These are phyloP conservation scores for Sodiomyces alkalinus DNA, from an alignment of 2,329 filamentous ascomycete species.

Conservation along the genomic window DNA sequence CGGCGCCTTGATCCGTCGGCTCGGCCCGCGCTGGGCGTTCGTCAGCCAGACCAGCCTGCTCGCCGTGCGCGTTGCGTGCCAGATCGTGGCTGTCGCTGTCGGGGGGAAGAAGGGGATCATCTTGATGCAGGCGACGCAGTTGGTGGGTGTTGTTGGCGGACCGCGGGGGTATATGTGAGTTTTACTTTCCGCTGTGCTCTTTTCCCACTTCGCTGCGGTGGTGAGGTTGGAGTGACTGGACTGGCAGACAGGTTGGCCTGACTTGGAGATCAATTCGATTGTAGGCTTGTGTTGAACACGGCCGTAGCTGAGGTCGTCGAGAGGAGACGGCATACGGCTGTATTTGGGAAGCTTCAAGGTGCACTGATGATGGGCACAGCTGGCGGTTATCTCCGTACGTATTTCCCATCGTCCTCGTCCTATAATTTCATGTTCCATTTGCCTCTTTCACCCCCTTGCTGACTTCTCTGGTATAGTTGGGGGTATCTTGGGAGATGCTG, in stretches of 20 bases:
- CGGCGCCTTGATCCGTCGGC: slow-evolving; percentile 49
- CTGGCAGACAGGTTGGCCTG: too few species aligned
- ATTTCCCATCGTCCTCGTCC: too few species aligned
- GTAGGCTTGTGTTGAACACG: slow-evolving; percentile 47
- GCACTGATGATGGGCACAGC: slow-evolving; percentile 52
- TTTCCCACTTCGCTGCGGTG: too few species aligned
- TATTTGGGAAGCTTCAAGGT: slow-evolving; percentile 51
- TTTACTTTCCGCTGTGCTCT: too few species aligned
- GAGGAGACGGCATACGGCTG: slow-evolving; percentile 42
- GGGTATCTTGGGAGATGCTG: slow-evolving; percentile 46
- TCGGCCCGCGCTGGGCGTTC: slow-evolving; percentile 48
- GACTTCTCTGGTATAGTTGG: too few species aligned
- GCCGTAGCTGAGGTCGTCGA: slow-evolving; percentile 51
- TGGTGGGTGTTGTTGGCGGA: slow-evolving; percentile 53
- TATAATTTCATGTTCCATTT: not conserved
- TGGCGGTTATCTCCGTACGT: slow-evolving; percentile 41
- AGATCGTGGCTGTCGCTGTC: slow-evolving; percentile 48
- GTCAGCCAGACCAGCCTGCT: slow-evolving; percentile 49
- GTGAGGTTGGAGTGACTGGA: too few species aligned
- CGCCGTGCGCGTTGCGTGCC: slow-evolving; percentile 44
- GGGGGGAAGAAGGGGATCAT: slow-evolving; percentile 49
- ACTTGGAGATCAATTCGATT: not conserved
- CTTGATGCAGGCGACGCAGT: slow-evolving; percentile 51
- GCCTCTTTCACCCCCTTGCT: slow-evolving; percentile 1
- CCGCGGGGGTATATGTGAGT: slow-evolving; percentile 48